A percentile compares a stretch with the other conserved stretches of the same genome.
Conservation (phyloP, 1,284 basidiomycete genomes). For the Trametes hirsuta region DNA sequence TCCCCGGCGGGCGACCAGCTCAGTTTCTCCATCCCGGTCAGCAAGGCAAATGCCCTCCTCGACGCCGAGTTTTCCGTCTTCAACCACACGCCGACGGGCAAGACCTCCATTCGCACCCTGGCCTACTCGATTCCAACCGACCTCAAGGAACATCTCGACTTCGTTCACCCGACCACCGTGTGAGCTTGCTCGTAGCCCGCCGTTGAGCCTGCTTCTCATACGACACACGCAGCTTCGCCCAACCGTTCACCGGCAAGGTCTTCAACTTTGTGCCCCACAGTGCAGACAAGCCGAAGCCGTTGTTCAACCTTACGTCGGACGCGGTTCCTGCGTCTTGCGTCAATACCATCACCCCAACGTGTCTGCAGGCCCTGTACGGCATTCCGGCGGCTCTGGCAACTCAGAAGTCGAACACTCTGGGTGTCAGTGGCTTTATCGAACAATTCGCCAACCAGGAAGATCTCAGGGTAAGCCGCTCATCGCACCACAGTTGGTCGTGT, state of each 20-base stretch:
- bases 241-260: constrained; percentile 17
- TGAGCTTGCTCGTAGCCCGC: constrained; percentile 20
- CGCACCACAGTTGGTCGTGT: neutral
- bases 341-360: constrained; percentile 53
- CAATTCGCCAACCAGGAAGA: constrained; percentile 56
- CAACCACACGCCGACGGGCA: constrained; percentile 38
- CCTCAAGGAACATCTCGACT: constrained; percentile 40
- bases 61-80: constrained; percentile 43
- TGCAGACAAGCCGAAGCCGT: neutral
- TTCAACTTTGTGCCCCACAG: constrained; percentile 7
- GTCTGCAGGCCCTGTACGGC: constrained; percentile 57
- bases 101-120: constrained; percentile 40
- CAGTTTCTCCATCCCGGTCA: constrained; percentile 40
- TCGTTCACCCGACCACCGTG: constrained; percentile 45
- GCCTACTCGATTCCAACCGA: constrained; percentile 45
- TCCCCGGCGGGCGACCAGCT: constrained; percentile 47
- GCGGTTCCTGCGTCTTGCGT: constrained; percentile 39
- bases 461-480: constrained; percentile 38
- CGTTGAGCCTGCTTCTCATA: neutral
- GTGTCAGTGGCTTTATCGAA: constrained; percentile 58
- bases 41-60: constrained; percentile 43
- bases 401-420: constrained; percentile 48
- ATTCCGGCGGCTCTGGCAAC: constrained; percentile 47
- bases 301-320: constrained; percentile 22
- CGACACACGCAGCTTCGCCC: constrained; percentile 21